Evolutionary conservation across 2,329 filamentous ascomycete genomes (phyloP).

Genomic region (Parastagonospora avenae): DNA sequence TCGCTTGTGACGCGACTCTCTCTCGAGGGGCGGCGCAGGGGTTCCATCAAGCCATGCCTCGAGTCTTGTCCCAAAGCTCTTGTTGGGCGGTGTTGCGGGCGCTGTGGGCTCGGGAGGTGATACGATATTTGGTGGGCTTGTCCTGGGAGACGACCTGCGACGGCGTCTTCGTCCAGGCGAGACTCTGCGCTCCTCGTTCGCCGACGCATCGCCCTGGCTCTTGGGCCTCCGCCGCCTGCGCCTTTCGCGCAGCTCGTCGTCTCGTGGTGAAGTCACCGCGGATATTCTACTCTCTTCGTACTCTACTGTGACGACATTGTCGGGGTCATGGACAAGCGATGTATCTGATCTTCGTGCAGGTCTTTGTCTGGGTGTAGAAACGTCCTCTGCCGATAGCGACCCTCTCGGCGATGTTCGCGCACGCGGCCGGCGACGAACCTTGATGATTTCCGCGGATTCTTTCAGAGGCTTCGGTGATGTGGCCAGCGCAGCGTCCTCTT

Average conservation of each 20-base stretch:
- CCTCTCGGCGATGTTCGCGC: slow-evolving; percentile 37
- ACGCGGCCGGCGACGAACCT: slow-evolving; percentile 34
- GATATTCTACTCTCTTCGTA: slow-evolving; percentile 29
- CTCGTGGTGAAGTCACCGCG: slow-evolving; percentile 17
- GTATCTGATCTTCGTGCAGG: slow-evolving; percentile 30
- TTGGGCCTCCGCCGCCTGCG: slow-evolving; percentile 34
- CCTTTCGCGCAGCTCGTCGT: slow-evolving; percentile 35
- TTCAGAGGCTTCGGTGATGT: slow-evolving; percentile 27
- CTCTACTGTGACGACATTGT: slow-evolving; percentile 35
- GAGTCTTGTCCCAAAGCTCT: slow-evolving; percentile 58
- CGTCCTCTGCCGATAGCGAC: slow-evolving; percentile 41
- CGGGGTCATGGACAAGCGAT: slow-evolving; percentile 26
- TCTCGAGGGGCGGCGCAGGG: slow-evolving; percentile 60
- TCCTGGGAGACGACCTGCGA: slow-evolving; percentile 31
- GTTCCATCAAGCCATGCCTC: slow-evolving; percentile 67
- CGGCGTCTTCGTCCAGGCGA: slow-evolving; percentile 26
- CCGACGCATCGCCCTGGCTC: slow-evolving; percentile 29
- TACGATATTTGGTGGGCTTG: slow-evolving; percentile 25
- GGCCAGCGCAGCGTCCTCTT: slow-evolving; percentile 18
- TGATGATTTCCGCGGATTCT: slow-evolving; percentile 30
- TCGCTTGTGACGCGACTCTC: slow-evolving; percentile 25
- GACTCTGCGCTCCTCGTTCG: slow-evolving; percentile 30
- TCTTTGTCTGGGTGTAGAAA: slow-evolving; percentile 22
- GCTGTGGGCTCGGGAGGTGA: slow-evolving; percentile 19
- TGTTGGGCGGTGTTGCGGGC: slow-evolving; percentile 44